A percentile compares a stretch with the other conserved stretches of the same genome.
Evolutionary conservation across 805 yeast genomes (phyloP).

Genomic region (Ogataea parapolymorpha): DNA sequence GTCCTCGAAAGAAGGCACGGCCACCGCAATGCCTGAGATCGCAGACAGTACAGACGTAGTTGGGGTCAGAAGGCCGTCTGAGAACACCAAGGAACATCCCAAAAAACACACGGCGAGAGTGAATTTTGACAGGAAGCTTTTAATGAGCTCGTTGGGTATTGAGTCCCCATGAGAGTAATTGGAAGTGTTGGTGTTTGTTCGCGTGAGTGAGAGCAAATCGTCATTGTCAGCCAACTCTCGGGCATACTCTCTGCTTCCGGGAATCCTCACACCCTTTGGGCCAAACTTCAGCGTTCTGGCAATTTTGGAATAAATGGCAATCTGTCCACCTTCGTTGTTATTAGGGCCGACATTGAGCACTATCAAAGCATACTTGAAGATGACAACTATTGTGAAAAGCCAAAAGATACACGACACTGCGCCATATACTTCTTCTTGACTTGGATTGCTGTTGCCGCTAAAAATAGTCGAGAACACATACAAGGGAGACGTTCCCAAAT

Average conservation of each 20-base stretch:
- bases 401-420: constrained; percentile 53
- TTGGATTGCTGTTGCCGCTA: constrained; percentile 29
- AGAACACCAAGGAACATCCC: constrained; percentile 55
- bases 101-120: constrained; percentile 42
- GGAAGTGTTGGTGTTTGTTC: constrained; percentile 38
- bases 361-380: constrained; percentile 47
- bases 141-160: constrained; percentile 16
- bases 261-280: constrained; percentile 42
- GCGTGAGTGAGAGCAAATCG: constrained; percentile 32
- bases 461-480: constrained; percentile 44
- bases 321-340: constrained; percentile 61
- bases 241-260: constrained; percentile 29
- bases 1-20: constrained; percentile 40
- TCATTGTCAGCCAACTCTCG: constrained; percentile 23
- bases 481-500: constrained; percentile 59
- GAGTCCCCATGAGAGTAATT: constrained; percentile 1
- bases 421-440: constrained; percentile 43
- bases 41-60: constrained; percentile 61
- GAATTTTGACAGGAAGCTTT: constrained; percentile 31
- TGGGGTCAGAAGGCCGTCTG: constrained; percentile 62
- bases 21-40: constrained; percentile 52
- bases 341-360: constrained; percentile 52
- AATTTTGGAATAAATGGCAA: constrained; percentile 59
- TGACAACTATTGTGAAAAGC: constrained; percentile 50
- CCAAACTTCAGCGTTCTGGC: constrained; percentile 48